A percentile compares a stretch with the other conserved stretches of the same genome.
Evolutionary conservation across 1,284 basidiomycete genomes (phyloP).

Genomic region (Moesziomyces aphidis): DNA sequence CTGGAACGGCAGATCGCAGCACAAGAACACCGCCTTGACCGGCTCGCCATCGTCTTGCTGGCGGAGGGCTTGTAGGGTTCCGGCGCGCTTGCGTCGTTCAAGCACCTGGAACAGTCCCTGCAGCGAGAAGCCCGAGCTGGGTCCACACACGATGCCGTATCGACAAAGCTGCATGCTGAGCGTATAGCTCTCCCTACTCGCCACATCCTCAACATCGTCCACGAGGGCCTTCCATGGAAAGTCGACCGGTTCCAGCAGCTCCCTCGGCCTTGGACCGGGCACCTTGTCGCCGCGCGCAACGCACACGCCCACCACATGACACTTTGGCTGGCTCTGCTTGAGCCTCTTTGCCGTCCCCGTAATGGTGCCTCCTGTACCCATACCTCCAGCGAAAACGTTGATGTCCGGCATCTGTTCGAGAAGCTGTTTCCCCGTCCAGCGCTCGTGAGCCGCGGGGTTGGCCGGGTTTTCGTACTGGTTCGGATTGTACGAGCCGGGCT

Average conservation of each 20-base stretch:
- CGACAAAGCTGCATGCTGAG: slow-evolving; percentile 42
- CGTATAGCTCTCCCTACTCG: slow-evolving; percentile 22
- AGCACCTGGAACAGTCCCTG: slow-evolving; percentile 42
- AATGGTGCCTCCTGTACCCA: slow-evolving; percentile 51
- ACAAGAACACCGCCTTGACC: slow-evolving; percentile 42
- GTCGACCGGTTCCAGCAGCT: slow-evolving; percentile 40
- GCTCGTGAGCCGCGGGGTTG: slow-evolving; percentile 36
- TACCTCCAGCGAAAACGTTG: slow-evolving; percentile 40
- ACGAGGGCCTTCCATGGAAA: slow-evolving; percentile 44
- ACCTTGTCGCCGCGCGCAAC: slow-evolving; percentile 40
- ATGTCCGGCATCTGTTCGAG: slow-evolving; percentile 48
- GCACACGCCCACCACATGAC: slow-evolving; percentile 40
- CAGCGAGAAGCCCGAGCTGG: slow-evolving; percentile 37
- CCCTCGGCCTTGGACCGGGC: slow-evolving; percentile 42
- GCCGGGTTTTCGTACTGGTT: slow-evolving; percentile 49
- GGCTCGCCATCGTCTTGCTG: slow-evolving; percentile 29
- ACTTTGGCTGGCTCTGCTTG: slow-evolving; percentile 10
- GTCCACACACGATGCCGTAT: slow-evolving; percentile 41
- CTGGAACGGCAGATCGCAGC: slow-evolving; percentile 52
- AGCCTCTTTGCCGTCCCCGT: slow-evolving; percentile 38
- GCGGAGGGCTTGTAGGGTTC: slow-evolving; percentile 24
- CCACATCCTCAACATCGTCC: slow-evolving; percentile 38
- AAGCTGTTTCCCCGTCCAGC: slow-evolving; percentile 51
- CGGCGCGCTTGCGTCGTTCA: slow-evolving; percentile 23
- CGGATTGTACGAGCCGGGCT: slow-evolving; percentile 37